A percentile compares a stretch with the other conserved stretches of the same genome.
These are phyloP conservation scores for Agaricus sinodeliciosus DNA, from an alignment of 768 basidiomycete species.

Conservation along the genomic window DNA sequence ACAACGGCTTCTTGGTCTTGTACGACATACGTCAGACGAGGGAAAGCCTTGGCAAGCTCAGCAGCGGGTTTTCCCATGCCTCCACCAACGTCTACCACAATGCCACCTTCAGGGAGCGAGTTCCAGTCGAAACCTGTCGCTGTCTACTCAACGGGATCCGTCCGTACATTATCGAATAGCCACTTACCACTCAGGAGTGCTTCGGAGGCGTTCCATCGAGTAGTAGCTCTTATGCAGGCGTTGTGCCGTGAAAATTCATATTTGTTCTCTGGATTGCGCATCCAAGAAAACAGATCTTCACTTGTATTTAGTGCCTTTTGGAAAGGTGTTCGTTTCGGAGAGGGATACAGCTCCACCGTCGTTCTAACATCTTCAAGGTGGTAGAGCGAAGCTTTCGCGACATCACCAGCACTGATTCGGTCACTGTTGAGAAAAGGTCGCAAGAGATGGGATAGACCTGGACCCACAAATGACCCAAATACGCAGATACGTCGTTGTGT, in stretches of 20 bases:
- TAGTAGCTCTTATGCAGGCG: conserved; percentile 7
- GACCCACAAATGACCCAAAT: conserved; percentile 8
- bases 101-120: conserved; percentile 40
- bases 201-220: conserved; percentile 2
- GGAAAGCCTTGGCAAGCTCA: conserved; percentile 30
- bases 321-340: background rate
- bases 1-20: conserved; percentile 56
- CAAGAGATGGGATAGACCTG: background rate
- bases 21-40: conserved; percentile 42
- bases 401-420: conserved; percentile 1
- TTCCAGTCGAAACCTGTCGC: conserved; percentile 55
- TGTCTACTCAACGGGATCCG: too few relatives aligned
- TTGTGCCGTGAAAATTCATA: conserved; percentile 7
- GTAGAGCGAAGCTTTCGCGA: conserved; percentile 1
- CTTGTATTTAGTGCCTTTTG: conserved; percentile 2
- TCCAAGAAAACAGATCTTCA: conserved; percentile 5
- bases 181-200: background rate
- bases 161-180: background rate
- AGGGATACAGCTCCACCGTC: background rate
- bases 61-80: conserved; percentile 51
- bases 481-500: conserved; percentile 3
- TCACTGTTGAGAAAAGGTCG: background rate
- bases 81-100: conserved; percentile 66
- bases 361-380: conserved; percentile 7
- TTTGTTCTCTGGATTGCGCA: conserved; percentile 3